phyloP scores from a whole-genome alignment of 441 rosid species.

The Isatis lusitanica region DNA sequence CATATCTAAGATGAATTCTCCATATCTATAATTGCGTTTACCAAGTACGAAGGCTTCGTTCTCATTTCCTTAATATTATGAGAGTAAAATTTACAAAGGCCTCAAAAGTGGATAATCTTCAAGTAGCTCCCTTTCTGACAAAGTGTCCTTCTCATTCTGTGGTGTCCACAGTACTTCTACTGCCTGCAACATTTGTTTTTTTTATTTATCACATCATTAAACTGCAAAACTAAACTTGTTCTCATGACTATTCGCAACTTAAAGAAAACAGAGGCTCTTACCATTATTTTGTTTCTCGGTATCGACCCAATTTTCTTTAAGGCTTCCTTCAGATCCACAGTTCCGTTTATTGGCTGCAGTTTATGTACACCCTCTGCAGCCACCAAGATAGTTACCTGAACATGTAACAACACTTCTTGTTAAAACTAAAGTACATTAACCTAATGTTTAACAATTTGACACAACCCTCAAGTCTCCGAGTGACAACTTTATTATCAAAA shows the following conservation, averaged over 20 bases:
- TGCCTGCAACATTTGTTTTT: conserved; percentile 49
- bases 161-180: conserved; percentile 97
- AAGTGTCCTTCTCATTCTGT: conserved; percentile 69
- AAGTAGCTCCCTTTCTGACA: conserved; percentile 77
- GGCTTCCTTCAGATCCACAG: conserved; percentile 77
- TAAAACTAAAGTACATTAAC: neutral
- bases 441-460: too few species aligned
- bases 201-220: neutral
- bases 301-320: conserved; percentile 77
- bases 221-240: neutral
- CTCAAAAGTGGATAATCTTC: conserved; percentile 92
- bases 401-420: conserved; percentile 5
- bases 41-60: neutral
- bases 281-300: conserved; percentile 66
- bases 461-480: too few species aligned
- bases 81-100: conserved; percentile 46
- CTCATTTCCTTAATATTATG: neutral
- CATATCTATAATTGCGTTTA: neutral
- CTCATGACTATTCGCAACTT: neutral
- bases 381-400: conserved; percentile 78
- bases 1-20: neutral
- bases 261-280: conserved; percentile 32
- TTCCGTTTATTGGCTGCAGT: conserved; percentile 67
- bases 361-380: conserved; percentile 90
- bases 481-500: neutral